A percentile compares a stretch with the other conserved stretches of the same genome.
These are phyloP conservation scores for Pythium aristosporum DNA, from an alignment of 352 stramenopile genomes.

Conservation along the genomic window DNA sequence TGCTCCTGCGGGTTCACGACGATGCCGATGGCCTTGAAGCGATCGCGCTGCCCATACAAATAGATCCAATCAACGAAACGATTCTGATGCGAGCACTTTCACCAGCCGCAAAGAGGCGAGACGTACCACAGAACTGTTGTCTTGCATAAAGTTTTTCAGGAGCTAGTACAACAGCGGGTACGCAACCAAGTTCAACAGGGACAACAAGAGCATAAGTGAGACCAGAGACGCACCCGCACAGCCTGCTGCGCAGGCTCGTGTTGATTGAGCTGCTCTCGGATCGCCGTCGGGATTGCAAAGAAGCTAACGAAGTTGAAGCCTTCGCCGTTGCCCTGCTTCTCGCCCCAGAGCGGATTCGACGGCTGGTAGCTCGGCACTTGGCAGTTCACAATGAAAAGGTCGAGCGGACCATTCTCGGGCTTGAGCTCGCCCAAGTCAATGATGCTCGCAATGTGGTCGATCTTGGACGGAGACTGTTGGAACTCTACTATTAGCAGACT, in stretches of 20 bases:
- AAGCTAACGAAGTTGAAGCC: slow-evolving; percentile 86
- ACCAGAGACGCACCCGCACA: slow-evolving; percentile 35
- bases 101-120: not conserved
- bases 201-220: not conserved
- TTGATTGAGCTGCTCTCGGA: slow-evolving; percentile 56
- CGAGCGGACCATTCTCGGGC: slow-evolving; percentile 29
- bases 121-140: slow-evolving; percentile 33
- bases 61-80: not conserved
- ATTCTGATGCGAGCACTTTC: too few species aligned
- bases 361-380: slow-evolving; percentile 83
- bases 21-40: slow-evolving; percentile 82
- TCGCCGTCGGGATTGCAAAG: slow-evolving; percentile 55
- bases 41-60: slow-evolving; percentile 47
- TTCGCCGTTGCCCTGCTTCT: slow-evolving; percentile 67
- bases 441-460: slow-evolving; percentile 73
- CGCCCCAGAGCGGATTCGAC: slow-evolving; percentile 81
- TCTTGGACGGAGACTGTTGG: slow-evolving; percentile 58
- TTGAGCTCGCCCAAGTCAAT: slow-evolving; percentile 56
- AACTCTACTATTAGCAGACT: not conserved
- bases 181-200: not conserved
- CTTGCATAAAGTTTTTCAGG: slow-evolving; percentile 42
- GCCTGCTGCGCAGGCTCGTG: slow-evolving; percentile 42
- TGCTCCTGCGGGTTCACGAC: slow-evolving; percentile 78
- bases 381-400: slow-evolving; percentile 83
- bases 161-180: slow-evolving; percentile 24